Evolutionary conservation across 345 rosid genomes (phyloP), one percentile per base, ranked within the genome.

Genomic region (Eucalyptus polybractea): DNA sequence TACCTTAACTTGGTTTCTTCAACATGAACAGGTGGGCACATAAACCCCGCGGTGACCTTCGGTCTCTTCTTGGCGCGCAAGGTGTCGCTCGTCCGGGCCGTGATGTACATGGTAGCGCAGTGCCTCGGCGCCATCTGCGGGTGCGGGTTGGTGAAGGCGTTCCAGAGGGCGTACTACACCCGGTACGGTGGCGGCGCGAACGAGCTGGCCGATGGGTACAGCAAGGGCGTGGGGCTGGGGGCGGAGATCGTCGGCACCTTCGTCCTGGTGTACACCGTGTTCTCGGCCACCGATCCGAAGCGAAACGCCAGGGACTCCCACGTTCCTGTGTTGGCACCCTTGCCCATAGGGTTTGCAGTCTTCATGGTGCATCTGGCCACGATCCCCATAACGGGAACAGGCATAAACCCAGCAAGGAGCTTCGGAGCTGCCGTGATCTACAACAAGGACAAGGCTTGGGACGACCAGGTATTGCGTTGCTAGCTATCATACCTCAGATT

Each of bases 111-210:
- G 90, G 93, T 94, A 87, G 95, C 94, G 27, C 96, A 95, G 94
- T 93, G 96, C 53, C 92, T 95, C 86, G 96, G 96, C 13, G 96
- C 96, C n/a, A 92, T 95, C 40, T 95, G 95, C 45, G 97, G 97
- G 29, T 92, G 93, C 5, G 97, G 95, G 85, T 81, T 95, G 22
- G 96, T 94, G 87, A 95, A 94, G 94, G 95, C 93, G 7, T 93
- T 95, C 91, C 95, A 95, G 89, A 91, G 90, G 12, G 13, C 88
- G 17, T 67, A 88, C 89, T 91, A 90, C 76, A 80, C 76, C 42
- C 42, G 54, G 11, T 88, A 87, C 56, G 95, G 95, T 16, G 96
- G 95, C 10, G 96, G 94, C 10, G 93, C 93, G 89, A 95, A 94
- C 91, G 67, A 45, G 86, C 93, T 94, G 2, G 92, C 92, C n/a